Evolutionary conservation across 352 stramenopile genomes (phyloP).

Genomic region (Albugo candida): DNA sequence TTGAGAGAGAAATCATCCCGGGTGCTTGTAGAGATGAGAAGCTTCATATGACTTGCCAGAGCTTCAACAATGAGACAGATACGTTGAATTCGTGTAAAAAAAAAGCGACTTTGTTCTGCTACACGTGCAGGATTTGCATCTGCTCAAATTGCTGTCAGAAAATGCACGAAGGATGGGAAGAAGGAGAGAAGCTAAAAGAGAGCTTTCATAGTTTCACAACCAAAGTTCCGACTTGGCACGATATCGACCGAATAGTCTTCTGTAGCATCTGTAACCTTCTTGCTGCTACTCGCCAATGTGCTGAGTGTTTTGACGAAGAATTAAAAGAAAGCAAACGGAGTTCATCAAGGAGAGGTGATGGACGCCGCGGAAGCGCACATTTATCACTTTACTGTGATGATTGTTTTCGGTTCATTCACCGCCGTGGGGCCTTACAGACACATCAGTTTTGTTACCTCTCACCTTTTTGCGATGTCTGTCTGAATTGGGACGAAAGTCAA

Average conservation of each 20-base stretch:
- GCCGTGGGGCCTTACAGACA: constrained; percentile 17
- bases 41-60: constrained; percentile 24
- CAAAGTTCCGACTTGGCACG: constrained; percentile 5
- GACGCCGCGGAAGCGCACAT: neutral
- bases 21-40: constrained; percentile 17
- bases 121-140: constrained; percentile 36
- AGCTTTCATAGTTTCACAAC: constrained; percentile 1
- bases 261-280: constrained; percentile 50
- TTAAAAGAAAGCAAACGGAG: neutral
- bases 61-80: neutral
- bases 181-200: constrained; percentile 5
- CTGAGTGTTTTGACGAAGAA: constrained; percentile 14
- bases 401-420: constrained; percentile 38
- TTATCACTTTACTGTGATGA: constrained; percentile 26
- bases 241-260: constrained; percentile 18
- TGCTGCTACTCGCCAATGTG: constrained; percentile 27
- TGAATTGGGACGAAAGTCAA: no score
- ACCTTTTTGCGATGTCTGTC: no score
- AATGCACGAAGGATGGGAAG: constrained; percentile 20
- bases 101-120: constrained; percentile 39
- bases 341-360: neutral
- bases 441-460: constrained; percentile 13
- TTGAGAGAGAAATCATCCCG: constrained; percentile 22
- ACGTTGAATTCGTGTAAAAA: constrained; percentile 8
- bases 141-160: constrained; percentile 18